A percentile compares a stretch with the other conserved stretches of the same genome.
Evolutionary conservation across 441 rosid genomes (phyloP).

Genomic region (Adansonia grandidieri): DNA sequence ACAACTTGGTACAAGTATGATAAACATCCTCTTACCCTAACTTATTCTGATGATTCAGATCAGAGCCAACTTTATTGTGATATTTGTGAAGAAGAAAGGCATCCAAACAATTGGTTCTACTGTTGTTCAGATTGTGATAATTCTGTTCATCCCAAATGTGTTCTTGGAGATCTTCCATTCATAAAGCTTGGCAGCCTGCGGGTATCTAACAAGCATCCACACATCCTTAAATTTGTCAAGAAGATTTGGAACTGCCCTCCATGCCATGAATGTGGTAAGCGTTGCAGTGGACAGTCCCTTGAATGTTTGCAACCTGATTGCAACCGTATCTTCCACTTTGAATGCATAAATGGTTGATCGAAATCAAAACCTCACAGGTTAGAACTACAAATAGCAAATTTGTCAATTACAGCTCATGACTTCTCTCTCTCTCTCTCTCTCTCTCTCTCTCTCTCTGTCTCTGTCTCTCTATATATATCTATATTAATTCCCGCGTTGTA

Average conservation of each 20-base stretch:
- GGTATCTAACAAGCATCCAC: not conserved
- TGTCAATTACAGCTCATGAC: no score
- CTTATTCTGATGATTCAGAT: not conserved
- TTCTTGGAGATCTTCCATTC: not conserved
- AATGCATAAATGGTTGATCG: no score
- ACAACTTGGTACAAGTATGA: not conserved
- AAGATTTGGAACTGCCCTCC: not conserved
- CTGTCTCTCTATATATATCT: no score
- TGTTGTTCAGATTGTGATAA: not conserved
- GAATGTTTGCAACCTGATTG: not conserved
- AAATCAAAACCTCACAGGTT: no score
- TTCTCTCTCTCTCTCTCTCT: no score
- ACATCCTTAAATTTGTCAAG: not conserved
- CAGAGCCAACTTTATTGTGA: not conserved
- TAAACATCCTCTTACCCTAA: not conserved
- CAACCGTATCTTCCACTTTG: not conserved
- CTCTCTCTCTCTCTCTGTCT: no score
- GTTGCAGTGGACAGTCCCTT: not conserved
- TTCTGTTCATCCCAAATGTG: not conserved
- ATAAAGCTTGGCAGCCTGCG: conserved; percentile 4
- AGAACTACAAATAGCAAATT: no score
- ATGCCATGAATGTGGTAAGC: not conserved
- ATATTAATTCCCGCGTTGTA: no score
- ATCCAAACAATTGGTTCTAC: conserved; percentile 4
- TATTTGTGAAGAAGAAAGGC: not conserved